Conservation (phyloP, 2,329 filamentous ascomycete genomes). For the Fusarium coffeatum region DNA sequence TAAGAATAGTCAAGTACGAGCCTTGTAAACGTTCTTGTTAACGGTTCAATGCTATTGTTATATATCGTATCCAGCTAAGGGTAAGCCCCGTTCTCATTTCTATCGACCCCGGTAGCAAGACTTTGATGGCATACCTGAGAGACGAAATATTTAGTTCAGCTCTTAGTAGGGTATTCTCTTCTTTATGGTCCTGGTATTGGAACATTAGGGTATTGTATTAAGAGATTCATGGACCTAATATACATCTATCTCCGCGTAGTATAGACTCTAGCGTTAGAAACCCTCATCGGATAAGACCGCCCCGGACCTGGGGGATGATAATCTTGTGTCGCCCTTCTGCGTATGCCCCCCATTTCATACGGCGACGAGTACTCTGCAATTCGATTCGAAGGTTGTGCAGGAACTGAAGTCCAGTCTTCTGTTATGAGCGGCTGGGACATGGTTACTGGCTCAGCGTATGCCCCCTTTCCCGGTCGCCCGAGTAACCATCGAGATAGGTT, state of each 20-base stretch:
- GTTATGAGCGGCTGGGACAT: conserved; percentile 22
- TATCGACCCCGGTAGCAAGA: not conserved
- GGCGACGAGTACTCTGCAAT: conserved; percentile 17
- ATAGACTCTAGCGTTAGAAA: not conserved
- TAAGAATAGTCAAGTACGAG: not conserved
- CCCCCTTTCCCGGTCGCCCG: conserved; percentile 27
- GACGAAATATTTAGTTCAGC: not conserved
- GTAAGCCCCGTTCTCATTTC: too few relatives aligned
- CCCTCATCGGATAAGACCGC: conserved; percentile 3
- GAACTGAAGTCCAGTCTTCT: conserved; percentile 17
- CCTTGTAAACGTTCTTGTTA: not conserved
- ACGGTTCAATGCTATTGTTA: not conserved
- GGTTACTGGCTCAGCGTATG: conserved; percentile 20
- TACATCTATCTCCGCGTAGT: not conserved
- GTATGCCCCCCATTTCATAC: conserved; percentile 15
- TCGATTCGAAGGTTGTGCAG: not conserved
- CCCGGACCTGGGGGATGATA: conserved; percentile 5
- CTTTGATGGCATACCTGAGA: not conserved
- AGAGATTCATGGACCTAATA: not conserved
- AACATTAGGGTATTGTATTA: not conserved
- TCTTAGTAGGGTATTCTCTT: not conserved
- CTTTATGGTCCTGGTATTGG: not conserved
- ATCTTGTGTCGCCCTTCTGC: conserved; percentile 13
- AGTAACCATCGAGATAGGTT: conserved; percentile 49
- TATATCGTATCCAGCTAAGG: not conserved